Evolutionary conservation across 2,329 filamentous ascomycete species (phyloP).

Genomic region (Diaporthe amygdali): DNA sequence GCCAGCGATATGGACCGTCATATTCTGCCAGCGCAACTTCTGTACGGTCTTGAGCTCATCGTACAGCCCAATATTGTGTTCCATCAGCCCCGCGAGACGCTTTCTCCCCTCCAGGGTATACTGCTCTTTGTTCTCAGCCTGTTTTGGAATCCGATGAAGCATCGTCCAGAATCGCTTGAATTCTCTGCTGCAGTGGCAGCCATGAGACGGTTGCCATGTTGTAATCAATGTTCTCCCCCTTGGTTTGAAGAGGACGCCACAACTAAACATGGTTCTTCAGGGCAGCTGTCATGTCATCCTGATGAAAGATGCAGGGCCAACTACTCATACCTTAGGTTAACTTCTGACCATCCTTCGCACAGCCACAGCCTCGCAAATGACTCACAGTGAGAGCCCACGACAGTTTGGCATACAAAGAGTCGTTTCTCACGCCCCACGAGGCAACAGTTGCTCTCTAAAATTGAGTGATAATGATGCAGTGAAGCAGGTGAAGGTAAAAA

Average conservation of each 20-base stretch:
- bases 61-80: slow-evolving; percentile 10
- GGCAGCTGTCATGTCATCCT: slow-evolving; percentile 10
- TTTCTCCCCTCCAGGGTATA: not conserved
- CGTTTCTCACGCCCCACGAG: not conserved
- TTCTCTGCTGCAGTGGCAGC: not conserved
- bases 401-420: not conserved
- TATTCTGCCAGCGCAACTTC: not conserved
- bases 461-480: not conserved
- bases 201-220: not conserved
- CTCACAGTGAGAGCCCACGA: not conserved
- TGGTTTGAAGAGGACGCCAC: not conserved
- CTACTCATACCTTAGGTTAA: not conserved
- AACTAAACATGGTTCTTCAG: slow-evolving; percentile 17
- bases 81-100: not conserved
- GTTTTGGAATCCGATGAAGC: not conserved
- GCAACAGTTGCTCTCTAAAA: not conserved
- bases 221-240: not conserved
- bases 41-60: not conserved
- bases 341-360: not conserved
- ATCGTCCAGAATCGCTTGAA: not conserved
- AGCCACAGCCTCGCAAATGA: not conserved
- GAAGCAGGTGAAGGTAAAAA: not conserved
- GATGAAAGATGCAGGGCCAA: not conserved
- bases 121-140: not conserved
- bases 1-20: not conserved